Conservation (phyloP, 345 rosid species). For the Gossypium sturtianum region DNA sequence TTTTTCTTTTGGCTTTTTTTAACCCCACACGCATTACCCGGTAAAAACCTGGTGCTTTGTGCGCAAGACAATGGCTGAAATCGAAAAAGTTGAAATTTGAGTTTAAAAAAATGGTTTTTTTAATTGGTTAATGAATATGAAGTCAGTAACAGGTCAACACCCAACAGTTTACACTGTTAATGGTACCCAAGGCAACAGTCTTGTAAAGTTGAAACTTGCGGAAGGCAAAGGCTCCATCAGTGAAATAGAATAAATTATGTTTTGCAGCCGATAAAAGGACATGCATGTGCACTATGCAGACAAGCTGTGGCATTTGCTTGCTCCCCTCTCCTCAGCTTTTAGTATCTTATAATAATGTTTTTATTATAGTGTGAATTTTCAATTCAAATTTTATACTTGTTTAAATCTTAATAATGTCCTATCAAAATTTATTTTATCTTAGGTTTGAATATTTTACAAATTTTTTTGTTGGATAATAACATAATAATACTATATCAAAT, state of each 20-base stretch:
- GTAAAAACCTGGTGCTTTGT: constrained; percentile 44
- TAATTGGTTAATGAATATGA: constrained; percentile 5
- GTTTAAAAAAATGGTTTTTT: not conserved
- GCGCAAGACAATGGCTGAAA: constrained; percentile 11
- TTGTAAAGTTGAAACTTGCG: constrained; percentile 9
- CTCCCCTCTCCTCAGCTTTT: not conserved
- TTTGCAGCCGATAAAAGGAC: not conserved
- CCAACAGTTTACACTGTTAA: not conserved
- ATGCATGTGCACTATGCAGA: constrained; percentile 11
- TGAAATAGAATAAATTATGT: not conserved
- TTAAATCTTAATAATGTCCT: too few species aligned
- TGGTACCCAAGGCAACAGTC: not conserved
- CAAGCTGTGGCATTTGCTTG: not conserved
- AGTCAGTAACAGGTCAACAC: constrained; percentile 22
- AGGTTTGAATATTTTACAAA: too few species aligned
- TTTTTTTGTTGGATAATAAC: too few species aligned
- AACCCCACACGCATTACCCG: constrained; percentile 37
- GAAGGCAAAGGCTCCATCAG: not conserved
- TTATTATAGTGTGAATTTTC: too few species aligned
- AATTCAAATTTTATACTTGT: too few species aligned
- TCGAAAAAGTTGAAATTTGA: not conserved
- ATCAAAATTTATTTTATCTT: too few species aligned
- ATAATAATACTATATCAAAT: too few species aligned
- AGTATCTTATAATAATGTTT: not conserved
- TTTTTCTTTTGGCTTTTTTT: constrained; percentile 8